Base-by-base conservation (phyloP, 108 stramenopile species). In the Cyclostephanos tholiformis region DNA sequence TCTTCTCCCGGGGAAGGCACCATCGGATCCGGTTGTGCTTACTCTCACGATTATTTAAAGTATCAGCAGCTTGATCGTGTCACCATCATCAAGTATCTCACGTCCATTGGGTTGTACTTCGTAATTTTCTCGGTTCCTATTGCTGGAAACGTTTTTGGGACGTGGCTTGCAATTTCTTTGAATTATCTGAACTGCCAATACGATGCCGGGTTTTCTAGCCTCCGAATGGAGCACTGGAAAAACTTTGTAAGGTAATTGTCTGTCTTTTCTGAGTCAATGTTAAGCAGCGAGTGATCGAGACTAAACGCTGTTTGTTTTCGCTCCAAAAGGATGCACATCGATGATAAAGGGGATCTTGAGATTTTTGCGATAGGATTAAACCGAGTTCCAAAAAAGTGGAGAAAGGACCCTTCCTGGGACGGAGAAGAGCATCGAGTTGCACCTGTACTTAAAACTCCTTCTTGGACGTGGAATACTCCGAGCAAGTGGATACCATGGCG, bases 321-420 rank as follows among this genome's bases (percentile, higher is more conserved):
- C 27, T 3, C 7, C 52, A 41, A 62, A 62, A 62, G 61, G 32
- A 62, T 62, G 61, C 61, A 62, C 38, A 66, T 85, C 27, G 71
- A 74, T 27, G 58, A 73, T 25, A 65, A 82, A 19, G 88, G 88
- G 16, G 88, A 88, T 32, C 71, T 88, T 16, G 82, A 86, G 60
- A 74, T 85, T 11, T 88, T 74, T 71, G 77, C 74, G 13, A 75
- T 88, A 52, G 88, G 88, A 13, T 59, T 88, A 25, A 71, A 84
- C 53, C 77, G 85, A 19, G 88, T 88, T 22, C 88, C 88, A 55
- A 84, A 76, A 44, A 49, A 58, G 32, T 87, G 88, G 86, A 68
- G 63, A 7, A 75, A 71, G 39, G 85, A 87, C 69, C 82, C 84
- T 0, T 41, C 41, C 4, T 86, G 78, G 80, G 74, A 43, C 25